Evolutionary conservation across 129 eudicot species (phyloP).

Genomic region (Glebionis coronaria): DNA sequence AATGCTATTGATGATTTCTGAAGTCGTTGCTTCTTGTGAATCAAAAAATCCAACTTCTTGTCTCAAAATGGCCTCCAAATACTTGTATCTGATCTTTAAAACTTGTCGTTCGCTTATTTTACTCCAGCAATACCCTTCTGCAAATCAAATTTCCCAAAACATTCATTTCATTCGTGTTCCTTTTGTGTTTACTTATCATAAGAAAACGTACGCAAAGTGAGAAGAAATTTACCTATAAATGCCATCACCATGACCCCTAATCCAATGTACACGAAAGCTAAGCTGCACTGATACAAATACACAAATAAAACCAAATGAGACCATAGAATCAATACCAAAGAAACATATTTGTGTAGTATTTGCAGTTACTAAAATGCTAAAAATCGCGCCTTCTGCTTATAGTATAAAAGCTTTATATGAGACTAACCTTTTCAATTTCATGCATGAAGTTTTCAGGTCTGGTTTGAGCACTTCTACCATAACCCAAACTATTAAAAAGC

Average conservation of each 20-base stretch:
- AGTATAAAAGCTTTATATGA: too few species aligned
- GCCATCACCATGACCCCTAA: constrained; percentile 77
- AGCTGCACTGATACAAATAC: constrained; percentile 65
- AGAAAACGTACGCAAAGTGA: background rate
- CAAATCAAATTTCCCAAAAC: constrained; percentile 2
- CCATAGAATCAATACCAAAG: background rate
- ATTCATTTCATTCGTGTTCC: background rate
- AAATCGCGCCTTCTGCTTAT: too few species aligned
- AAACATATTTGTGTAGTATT: too few species aligned
- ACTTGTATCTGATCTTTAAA: constrained; percentile 74
- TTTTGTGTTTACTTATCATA: background rate
- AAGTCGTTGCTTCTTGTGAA: constrained; percentile 95
- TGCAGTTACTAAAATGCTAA: too few species aligned
- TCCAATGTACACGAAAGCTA: constrained; percentile 85
- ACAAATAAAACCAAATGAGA: constrained; percentile 18
- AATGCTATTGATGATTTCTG: constrained; percentile 77
- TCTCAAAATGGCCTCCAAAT: constrained; percentile 78
- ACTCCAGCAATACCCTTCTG: constrained; percentile 98
- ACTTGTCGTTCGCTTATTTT: constrained; percentile 90
- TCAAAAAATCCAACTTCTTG: constrained; percentile 98
- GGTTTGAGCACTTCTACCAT: constrained; percentile 45
- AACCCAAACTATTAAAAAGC: constrained; percentile 76
- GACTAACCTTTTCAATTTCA: constrained; percentile 65
- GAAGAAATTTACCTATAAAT: constrained; percentile 71
- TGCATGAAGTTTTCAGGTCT: constrained; percentile 54